Conservation (phyloP, 495 filamentous ascomycete genomes). For the Hypoxylon subgilvum region DNA sequence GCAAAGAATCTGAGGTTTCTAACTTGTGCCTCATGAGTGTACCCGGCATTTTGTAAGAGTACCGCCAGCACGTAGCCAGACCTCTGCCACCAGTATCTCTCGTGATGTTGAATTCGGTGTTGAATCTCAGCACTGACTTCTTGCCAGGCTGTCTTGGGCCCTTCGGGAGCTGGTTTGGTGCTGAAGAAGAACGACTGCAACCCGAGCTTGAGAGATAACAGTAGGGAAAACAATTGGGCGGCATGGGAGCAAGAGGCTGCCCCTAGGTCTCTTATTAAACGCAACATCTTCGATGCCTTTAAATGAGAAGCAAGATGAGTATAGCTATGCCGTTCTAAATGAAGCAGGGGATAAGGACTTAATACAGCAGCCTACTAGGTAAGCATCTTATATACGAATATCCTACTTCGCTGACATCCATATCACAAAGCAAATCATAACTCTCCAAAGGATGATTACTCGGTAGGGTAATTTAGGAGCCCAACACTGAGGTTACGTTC, state of each 20-base stretch:
- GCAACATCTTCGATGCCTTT: neutral
- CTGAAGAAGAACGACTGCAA: neutral
- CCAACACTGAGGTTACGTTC: constrained; percentile 4
- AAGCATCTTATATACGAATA: constrained; percentile 4
- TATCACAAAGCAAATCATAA: neutral
- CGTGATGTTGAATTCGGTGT: constrained; percentile 5
- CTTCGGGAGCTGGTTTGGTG: neutral
- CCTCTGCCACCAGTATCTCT: constrained; percentile 13
- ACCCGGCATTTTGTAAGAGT: constrained; percentile 20
- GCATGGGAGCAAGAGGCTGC: constrained; percentile 1
- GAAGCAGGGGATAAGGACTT: neutral
- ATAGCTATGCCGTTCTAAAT: neutral
- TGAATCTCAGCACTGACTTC: constrained; percentile 9
- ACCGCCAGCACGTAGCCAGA: constrained; percentile 21
- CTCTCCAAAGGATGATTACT: neutral
- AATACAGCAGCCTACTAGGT: too few relatives aligned
- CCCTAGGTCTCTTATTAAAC: neutral
- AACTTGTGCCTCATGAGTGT: constrained; percentile 12
- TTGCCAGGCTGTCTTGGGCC: constrained; percentile 5
- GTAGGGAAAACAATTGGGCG: neutral
- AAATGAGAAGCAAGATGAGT: too few relatives aligned
- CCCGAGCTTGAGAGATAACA: neutral
- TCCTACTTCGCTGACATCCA: neutral
- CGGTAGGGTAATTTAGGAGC: neutral
- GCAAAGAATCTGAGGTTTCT: constrained; percentile 22